Conservation (phyloP, 2,329 filamentous ascomycete species). For the Fusarium sp. region DNA sequence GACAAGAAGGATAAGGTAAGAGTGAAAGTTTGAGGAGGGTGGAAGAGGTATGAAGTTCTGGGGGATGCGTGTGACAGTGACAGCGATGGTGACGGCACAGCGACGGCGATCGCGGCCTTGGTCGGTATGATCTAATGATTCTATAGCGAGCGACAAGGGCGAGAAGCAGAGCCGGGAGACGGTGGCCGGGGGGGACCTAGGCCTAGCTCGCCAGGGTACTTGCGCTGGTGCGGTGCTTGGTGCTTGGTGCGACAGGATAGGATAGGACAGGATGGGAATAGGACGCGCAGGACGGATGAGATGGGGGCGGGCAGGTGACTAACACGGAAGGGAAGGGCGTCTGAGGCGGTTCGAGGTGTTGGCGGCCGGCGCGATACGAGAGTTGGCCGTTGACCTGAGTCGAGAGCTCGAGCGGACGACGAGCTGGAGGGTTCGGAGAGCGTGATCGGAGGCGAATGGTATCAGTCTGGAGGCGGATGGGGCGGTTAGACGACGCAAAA, state of each 20-base stretch:
- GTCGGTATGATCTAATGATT: slow-evolving; percentile 37
- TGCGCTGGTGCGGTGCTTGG: not conserved
- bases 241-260: slow-evolving; percentile 34
- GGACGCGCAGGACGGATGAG: slow-evolving; percentile 24
- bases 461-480: slow-evolving; percentile 29
- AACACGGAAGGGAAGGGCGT: slow-evolving; percentile 42
- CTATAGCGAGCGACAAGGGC: slow-evolving; percentile 22
- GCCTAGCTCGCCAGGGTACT: slow-evolving; percentile 29
- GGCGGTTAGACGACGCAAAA: slow-evolving; percentile 24
- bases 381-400: slow-evolving; percentile 39
- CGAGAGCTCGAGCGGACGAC: slow-evolving; percentile 4
- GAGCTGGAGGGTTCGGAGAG: slow-evolving; percentile 8
- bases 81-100: slow-evolving; percentile 39
- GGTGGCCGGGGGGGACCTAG: slow-evolving; percentile 4
- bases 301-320: slow-evolving; percentile 45
- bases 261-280: slow-evolving; percentile 34
- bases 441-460: slow-evolving; percentile 41
- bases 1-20: slow-evolving; percentile 22
- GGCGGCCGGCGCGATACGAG: slow-evolving; percentile 36
- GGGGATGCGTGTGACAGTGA: slow-evolving; percentile 43
- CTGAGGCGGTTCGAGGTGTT: slow-evolving; percentile 28
- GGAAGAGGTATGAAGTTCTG: slow-evolving; percentile 23
- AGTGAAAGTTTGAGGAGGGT: slow-evolving; percentile 19
- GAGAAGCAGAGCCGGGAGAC: slow-evolving; percentile 17
- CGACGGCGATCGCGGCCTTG: slow-evolving; percentile 37